Conservation (phyloP, 139 green algal genomes). For the Picochlorum sp. region DNA sequence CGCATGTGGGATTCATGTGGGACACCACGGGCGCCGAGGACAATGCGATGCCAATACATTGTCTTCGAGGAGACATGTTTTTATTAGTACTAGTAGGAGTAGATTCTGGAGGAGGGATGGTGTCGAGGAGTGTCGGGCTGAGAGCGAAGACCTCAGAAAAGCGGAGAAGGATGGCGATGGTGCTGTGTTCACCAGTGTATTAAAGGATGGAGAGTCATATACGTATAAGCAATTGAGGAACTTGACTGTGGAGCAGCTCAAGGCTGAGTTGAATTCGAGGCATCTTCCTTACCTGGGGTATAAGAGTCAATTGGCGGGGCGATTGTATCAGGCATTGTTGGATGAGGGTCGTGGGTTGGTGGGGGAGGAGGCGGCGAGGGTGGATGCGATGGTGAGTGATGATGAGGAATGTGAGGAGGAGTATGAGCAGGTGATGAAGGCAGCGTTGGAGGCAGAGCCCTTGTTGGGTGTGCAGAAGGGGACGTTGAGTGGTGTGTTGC, state of each 20-base stretch:
- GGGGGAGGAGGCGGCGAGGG: slow-evolving; percentile 9
- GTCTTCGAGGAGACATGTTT: too few relatives aligned
- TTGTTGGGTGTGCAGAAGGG: slow-evolving; percentile 12
- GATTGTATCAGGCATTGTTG: slow-evolving; percentile 16
- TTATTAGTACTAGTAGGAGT: too few relatives aligned
- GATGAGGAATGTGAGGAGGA: not conserved
- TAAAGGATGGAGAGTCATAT: not conserved
- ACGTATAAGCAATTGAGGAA: slow-evolving; percentile 15
- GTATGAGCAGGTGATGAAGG: slow-evolving; percentile 2
- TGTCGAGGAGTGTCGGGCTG: too few relatives aligned
- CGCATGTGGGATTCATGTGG: too few relatives aligned
- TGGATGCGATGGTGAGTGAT: slow-evolving; percentile 6
- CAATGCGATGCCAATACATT: too few relatives aligned
- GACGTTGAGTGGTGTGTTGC: slow-evolving; percentile 6
- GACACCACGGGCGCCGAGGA: too few relatives aligned
- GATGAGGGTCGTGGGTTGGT: slow-evolving; percentile 15
- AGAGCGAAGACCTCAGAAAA: too few relatives aligned
- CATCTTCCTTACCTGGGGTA: not conserved
- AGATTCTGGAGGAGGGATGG: too few relatives aligned
- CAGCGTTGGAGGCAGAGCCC: slow-evolving; percentile 5
- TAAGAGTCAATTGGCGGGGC: slow-evolving; percentile 1
- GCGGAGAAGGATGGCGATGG: not conserved
- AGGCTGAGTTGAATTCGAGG: slow-evolving; percentile 1
- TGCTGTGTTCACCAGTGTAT: not conserved
- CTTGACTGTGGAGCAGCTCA: slow-evolving; percentile 13